Conservation (phyloP, 176 grass and related monocot species). For the Bromus sterilis region DNA sequence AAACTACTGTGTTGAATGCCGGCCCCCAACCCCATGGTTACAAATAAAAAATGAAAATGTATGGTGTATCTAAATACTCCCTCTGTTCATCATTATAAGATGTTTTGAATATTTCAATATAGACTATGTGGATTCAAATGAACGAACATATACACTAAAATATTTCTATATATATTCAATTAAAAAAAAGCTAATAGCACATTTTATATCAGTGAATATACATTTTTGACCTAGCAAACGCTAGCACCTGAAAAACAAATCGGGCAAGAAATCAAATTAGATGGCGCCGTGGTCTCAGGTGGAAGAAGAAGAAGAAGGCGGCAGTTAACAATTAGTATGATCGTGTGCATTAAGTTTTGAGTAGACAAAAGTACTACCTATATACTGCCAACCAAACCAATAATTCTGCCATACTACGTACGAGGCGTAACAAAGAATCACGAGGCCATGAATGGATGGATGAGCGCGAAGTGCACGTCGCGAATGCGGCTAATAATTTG, state of each 20-base stretch:
- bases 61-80: too few relatives aligned
- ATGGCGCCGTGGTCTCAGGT: neutral
- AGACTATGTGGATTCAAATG: too few relatives aligned
- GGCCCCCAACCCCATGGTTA: neutral
- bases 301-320: neutral
- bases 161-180: too few relatives aligned
- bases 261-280: neutral
- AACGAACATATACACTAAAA: too few relatives aligned
- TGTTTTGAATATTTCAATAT: too few relatives aligned
- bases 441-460: neutral
- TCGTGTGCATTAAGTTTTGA: neutral
- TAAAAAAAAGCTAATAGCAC: too few relatives aligned
- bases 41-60: neutral
- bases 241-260: neutral
- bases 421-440: neutral
- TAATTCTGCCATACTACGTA: neutral
- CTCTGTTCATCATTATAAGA: too few relatives aligned
- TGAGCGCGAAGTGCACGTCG: neutral
- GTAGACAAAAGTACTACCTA: neutral
- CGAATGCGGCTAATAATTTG: slow-evolving; percentile 4
- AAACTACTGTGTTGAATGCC: neutral
- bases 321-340: neutral
- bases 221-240: too few relatives aligned
- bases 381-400: neutral
- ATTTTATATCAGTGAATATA: too few relatives aligned